Conservation (phyloP, 2,329 filamentous ascomycete genomes). For the Aspergillus fumigatus region DNA sequence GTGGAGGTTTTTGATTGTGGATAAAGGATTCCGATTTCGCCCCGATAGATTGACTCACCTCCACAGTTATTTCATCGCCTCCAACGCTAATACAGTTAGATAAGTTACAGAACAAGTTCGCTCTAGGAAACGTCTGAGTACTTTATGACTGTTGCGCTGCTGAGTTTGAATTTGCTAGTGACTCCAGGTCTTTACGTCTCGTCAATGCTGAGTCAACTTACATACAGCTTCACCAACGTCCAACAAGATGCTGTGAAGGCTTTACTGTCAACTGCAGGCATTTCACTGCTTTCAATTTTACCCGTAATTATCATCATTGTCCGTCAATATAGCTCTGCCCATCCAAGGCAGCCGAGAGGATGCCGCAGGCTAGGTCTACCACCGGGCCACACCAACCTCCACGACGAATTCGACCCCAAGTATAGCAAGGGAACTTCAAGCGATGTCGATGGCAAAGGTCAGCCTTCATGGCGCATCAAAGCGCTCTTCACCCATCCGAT, state of each 20-base stretch:
- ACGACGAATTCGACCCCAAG: constrained; percentile 52
- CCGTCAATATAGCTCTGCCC: constrained; percentile 1
- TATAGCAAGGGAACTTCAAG: constrained; percentile 39
- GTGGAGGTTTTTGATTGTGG: not conserved
- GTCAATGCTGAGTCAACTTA: not conserved
- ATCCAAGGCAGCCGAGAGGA: constrained; percentile 35
- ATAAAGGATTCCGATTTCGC: not conserved
- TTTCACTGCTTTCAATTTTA: constrained; percentile 4
- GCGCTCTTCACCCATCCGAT: constrained; percentile 77
- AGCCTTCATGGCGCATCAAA: constrained; percentile 51
- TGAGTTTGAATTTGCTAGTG: not conserved
- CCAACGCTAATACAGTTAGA: not conserved
- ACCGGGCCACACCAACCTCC: constrained; percentile 47
- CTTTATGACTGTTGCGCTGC: not conserved
- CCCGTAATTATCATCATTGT: constrained; percentile 5
- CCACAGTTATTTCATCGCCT: not conserved
- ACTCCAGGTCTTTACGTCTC: not conserved
- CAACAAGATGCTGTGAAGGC: constrained; percentile 3
- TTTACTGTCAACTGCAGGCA: not conserved
- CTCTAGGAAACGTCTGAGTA: not conserved
- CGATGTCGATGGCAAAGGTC: constrained; percentile 28
- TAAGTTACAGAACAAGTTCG: not conserved
- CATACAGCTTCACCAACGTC: not conserved
- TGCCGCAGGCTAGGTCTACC: constrained; percentile 50
- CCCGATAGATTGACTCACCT: not conserved